These are phyloP conservation scores for Pichia manshurica DNA, from an alignment of 805 yeast species.

Conservation along the genomic window DNA sequence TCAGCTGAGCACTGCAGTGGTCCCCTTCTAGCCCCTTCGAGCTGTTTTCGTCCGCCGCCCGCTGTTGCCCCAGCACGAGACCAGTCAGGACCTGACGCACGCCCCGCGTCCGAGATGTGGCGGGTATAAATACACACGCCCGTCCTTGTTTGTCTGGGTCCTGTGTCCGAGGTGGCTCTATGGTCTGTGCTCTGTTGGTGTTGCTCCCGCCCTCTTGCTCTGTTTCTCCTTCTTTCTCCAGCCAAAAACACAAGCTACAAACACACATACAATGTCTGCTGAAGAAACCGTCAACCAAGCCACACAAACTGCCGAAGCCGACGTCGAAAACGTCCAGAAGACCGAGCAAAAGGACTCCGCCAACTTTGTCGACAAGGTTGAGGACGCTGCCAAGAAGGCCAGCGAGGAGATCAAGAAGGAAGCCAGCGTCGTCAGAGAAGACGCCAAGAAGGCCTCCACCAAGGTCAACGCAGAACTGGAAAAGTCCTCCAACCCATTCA, in stretches of 20 bases:
- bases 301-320: slow-evolving; percentile 8
- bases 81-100: no score
- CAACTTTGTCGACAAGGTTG: slow-evolving; percentile 9
- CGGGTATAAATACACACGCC: no score
- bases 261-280: slow-evolving; percentile 3
- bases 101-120: no score
- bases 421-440: slow-evolving; percentile 8
- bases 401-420: slow-evolving; percentile 14
- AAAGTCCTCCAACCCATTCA: slow-evolving; percentile 14
- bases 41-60: no score
- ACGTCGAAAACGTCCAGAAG: slow-evolving; percentile 10
- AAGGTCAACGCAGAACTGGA: slow-evolving; percentile 2
- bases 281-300: slow-evolving; percentile 4
- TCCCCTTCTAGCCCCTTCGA: no score
- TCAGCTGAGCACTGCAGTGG: no score
- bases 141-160: no score
- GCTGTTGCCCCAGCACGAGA: no score
- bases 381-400: slow-evolving; percentile 16
- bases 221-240: neutral
- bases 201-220: neutral
- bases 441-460: slow-evolving; percentile 3
- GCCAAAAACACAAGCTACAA: neutral
- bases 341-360: slow-evolving; percentile 11
- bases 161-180: no score
- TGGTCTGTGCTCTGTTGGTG: no score